A percentile compares a stretch with the other conserved stretches of the same genome.
Conservation (phyloP, 306 rosid species). For the Cucumis hystrix region DNA sequence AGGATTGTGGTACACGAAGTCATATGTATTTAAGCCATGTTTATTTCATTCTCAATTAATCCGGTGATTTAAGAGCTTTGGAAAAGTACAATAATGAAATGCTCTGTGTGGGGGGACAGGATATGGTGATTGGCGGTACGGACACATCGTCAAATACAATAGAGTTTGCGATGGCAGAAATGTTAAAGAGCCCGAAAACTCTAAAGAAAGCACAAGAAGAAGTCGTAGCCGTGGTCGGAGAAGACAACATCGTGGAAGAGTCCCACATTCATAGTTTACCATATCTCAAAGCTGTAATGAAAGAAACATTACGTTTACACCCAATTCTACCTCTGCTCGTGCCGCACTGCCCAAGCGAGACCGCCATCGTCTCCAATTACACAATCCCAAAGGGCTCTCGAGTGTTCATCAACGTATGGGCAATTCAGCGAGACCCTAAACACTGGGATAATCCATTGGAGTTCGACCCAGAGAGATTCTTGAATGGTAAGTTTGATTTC, state of each 20-base stretch:
- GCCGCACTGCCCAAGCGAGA: constrained; percentile 45
- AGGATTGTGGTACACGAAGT: no score
- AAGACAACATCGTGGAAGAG: constrained; percentile 50
- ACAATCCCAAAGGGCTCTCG: constrained; percentile 43
- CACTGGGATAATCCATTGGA: no score
- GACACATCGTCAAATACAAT: constrained; percentile 57
- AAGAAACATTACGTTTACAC: constrained; percentile 52
- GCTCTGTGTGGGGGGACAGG: constrained; percentile 6
- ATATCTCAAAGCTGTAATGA: constrained; percentile 49
- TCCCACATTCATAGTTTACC: constrained; percentile 33
- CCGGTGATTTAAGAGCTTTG: no score
- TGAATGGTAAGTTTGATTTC: no score
- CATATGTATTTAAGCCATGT: no score
- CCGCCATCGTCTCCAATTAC: constrained; percentile 33
- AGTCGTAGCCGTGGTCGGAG: constrained; percentile 26
- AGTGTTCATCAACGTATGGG: constrained; percentile 59
- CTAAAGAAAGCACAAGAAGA: constrained; percentile 40
- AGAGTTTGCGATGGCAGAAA: constrained; percentile 54
- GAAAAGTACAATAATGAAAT: no score
- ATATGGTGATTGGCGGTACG: constrained; percentile 49
- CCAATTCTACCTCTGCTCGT: constrained; percentile 36
- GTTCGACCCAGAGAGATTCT: no score
- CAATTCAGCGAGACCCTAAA: constrained; percentile 27
- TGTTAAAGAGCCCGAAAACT: constrained; percentile 29
- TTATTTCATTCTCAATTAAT: no score